Percentiles rank a stretch among this genome's conserved stretches.
Evolutionary conservation across 2,329 filamentous ascomycete species (phyloP).

Genomic region (Venturia asperata): DNA sequence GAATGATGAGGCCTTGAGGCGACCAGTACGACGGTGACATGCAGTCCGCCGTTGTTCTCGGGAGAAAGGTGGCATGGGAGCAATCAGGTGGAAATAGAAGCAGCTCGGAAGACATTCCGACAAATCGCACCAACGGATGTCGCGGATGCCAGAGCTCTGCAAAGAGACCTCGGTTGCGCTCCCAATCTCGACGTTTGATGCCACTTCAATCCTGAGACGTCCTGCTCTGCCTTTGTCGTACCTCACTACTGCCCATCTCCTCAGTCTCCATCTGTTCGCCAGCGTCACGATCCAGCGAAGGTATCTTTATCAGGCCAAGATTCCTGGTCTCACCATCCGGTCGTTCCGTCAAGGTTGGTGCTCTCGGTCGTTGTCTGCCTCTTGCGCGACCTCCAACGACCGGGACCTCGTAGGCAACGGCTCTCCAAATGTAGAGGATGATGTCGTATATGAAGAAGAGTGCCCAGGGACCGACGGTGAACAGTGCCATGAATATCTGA

Average conservation of each 20-base stretch:
- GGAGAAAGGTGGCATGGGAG: not conserved
- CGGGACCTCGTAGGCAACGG: conserved; percentile 52
- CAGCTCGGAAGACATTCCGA: not conserved
- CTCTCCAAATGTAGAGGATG: conserved; percentile 54
- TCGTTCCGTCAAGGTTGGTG: conserved; percentile 54
- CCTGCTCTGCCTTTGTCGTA: conserved; percentile 1
- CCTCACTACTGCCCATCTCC: not conserved
- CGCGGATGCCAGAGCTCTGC: not conserved
- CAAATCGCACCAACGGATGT: not conserved
- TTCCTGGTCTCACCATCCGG: conserved; percentile 43
- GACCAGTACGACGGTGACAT: not conserved
- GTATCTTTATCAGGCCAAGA: conserved; percentile 37
- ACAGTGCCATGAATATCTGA: conserved; percentile 53
- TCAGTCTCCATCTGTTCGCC: conserved; percentile 5
- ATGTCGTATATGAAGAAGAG: conserved; percentile 57
- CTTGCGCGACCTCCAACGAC: conserved; percentile 54
- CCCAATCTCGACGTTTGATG: not conserved
- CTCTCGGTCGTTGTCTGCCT: conserved; percentile 52
- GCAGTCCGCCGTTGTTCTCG: not conserved
- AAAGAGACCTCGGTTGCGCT: not conserved
- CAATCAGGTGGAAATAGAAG: not conserved
- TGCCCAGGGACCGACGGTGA: conserved; percentile 58
- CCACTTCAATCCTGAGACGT: not conserved
- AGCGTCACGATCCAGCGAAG: conserved; percentile 23
- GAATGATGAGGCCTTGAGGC: not conserved